Conservation (phyloP, 2,329 filamentous ascomycete genomes). For the Colletotrichum navitas region DNA sequence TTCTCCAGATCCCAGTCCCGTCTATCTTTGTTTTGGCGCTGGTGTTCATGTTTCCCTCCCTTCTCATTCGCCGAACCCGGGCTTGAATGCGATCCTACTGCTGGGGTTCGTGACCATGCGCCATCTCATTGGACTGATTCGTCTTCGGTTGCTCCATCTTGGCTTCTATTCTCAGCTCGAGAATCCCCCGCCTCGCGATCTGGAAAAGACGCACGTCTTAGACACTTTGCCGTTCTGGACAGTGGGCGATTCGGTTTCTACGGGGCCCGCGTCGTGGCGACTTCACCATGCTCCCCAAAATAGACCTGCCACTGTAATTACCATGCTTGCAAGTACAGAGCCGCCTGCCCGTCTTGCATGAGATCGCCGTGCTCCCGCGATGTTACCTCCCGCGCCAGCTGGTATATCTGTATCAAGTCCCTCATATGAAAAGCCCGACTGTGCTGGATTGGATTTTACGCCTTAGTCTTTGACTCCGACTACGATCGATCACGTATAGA, state of each 20-base stretch:
- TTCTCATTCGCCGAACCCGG: conserved; percentile 12
- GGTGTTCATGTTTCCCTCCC: background rate
- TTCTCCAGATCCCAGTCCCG: background rate
- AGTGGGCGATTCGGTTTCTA: background rate
- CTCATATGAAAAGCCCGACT: background rate
- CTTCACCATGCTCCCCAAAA: conserved; percentile 26
- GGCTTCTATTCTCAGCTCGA: conserved; percentile 33
- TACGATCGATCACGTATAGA: background rate
- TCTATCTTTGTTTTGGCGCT: conserved; percentile 38
- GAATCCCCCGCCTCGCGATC: conserved; percentile 21
- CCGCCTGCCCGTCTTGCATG: conserved; percentile 37
- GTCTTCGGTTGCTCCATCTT: conserved; percentile 21
- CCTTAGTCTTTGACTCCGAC: conserved; percentile 1
- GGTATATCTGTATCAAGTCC: conserved; percentile 29
- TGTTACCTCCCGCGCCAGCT: conserved; percentile 8
- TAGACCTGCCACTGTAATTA: background rate
- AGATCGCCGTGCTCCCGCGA: conserved; percentile 8
- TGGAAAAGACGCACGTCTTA: conserved; percentile 23
- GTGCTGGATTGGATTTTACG: conserved; percentile 4
- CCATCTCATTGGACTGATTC: conserved; percentile 28
- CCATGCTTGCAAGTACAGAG: conserved; percentile 23
- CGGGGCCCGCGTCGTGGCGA: conserved; percentile 9
- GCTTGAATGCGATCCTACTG: conserved; percentile 17
- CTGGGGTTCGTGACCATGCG: conserved; percentile 2
- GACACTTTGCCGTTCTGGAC: conserved; percentile 8